Percentiles rank a stretch among this genome's conserved stretches.
Evolutionary conservation across 2,329 filamentous ascomycete species (phyloP).

Genomic region (Aspergillus costaricaensis): DNA sequence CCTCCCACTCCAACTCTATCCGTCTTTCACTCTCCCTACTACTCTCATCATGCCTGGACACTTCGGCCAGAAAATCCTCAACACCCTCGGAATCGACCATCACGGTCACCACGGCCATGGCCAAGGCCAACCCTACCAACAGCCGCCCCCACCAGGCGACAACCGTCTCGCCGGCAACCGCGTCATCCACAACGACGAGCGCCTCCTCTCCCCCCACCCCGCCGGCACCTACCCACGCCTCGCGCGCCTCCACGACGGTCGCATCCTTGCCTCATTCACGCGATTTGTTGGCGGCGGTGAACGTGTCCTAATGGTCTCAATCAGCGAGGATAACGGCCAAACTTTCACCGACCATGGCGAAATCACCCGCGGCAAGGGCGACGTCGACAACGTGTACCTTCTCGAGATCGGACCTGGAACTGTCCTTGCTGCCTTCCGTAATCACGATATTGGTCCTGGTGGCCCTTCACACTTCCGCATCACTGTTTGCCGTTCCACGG

Average conservation of each 20-base stretch:
- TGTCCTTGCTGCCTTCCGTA: conserved; percentile 53
- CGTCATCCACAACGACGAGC: conserved; percentile 38
- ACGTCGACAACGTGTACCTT: conserved; percentile 53
- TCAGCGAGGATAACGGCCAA: conserved; percentile 47
- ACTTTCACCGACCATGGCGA: conserved; percentile 47
- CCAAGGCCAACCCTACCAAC: conserved; percentile 11
- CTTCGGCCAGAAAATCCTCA: conserved; percentile 36
- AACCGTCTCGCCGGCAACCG: conserved; percentile 22
- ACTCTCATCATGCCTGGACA: conserved; percentile 30
- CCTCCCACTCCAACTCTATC: too few relatives aligned
- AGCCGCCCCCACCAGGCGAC: conserved; percentile 6
- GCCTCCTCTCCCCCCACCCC: conserved; percentile 37
- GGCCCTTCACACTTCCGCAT: conserved; percentile 50
- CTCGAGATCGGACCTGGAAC: conserved; percentile 41
- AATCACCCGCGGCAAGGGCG: conserved; percentile 46
- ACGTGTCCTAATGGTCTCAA: conserved; percentile 47
- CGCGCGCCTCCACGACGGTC: conserved; percentile 47
- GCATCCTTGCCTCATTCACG: conserved; percentile 51
- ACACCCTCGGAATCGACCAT: conserved; percentile 30
- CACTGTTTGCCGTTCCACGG: conserved; percentile 51
- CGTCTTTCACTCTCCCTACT: too few relatives aligned
- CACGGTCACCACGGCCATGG: conserved; percentile 1
- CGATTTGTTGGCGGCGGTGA: conserved; percentile 38
- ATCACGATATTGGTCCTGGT: conserved; percentile 45
- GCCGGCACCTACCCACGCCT: conserved; percentile 53